Evolutionary conservation across 1,139 yeast species (phyloP).

Genomic region (Geotrichum aggregatum): DNA sequence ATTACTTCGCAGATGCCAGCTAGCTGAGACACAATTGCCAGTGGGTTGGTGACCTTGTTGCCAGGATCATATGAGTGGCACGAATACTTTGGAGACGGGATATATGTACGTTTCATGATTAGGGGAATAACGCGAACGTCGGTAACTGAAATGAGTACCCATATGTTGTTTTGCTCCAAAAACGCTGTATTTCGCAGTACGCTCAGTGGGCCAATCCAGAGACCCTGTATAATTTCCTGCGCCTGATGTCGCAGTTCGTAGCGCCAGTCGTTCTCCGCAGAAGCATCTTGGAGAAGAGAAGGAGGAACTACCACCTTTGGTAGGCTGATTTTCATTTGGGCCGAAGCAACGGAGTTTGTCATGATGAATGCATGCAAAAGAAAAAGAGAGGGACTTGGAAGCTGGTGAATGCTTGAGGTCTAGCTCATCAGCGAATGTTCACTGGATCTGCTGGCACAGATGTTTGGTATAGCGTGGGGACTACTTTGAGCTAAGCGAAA

Average conservation of each 20-base stretch:
- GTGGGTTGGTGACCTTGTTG: conserved; percentile 20
- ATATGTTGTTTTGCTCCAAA: conserved; percentile 28
- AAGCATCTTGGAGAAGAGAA: conserved; percentile 29
- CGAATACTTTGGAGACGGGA: conserved; percentile 19
- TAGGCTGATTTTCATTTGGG: conserved; percentile 13
- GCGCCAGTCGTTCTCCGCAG: conserved; percentile 32
- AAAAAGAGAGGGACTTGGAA: too few species aligned
- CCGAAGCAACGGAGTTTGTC: background rate
- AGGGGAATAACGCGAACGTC: conserved; percentile 9
- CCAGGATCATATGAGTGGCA: conserved; percentile 25
- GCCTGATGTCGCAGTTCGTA: conserved; percentile 31
- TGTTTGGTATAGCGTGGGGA: too few species aligned
- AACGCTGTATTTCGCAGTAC: conserved; percentile 29
- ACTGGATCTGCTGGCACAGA: too few species aligned
- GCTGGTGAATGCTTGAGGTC: too few species aligned
- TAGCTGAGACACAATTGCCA: conserved; percentile 25
- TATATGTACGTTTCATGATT: conserved; percentile 19
- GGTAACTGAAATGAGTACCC: conserved; percentile 28
- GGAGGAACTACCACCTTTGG: conserved; percentile 33
- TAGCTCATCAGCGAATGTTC: too few species aligned
- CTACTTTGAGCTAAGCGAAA: too few species aligned
- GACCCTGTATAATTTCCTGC: conserved; percentile 26
- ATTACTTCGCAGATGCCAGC: conserved; percentile 24
- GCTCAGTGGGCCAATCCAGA: conserved; percentile 37
- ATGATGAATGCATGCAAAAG: background rate